Percentiles rank a stretch among this genome's conserved stretches.
Conservation (phyloP, 2,329 filamentous ascomycete genomes). For the Penicillium sp. region DNA sequence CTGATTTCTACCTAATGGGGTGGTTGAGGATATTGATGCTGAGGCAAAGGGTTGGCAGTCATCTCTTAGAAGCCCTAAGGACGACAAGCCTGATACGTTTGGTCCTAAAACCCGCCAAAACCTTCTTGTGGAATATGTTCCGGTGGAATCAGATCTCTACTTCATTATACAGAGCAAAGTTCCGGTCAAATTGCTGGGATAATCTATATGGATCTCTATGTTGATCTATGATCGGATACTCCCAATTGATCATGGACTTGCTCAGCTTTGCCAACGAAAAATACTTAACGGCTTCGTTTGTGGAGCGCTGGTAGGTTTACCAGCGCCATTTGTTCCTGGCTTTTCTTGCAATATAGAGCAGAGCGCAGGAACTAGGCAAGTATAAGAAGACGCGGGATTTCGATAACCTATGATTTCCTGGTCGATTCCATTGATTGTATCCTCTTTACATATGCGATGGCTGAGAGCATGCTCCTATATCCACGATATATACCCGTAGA, state of each 20-base stretch:
- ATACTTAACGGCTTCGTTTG: neutral
- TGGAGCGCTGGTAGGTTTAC: neutral
- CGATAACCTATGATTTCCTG: too few relatives aligned
- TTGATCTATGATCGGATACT: neutral
- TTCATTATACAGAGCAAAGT: neutral
- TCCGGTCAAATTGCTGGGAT: neutral
- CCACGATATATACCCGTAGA: too few relatives aligned
- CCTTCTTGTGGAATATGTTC: neutral
- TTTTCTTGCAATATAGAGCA: neutral
- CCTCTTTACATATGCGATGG: too few relatives aligned
- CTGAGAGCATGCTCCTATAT: too few relatives aligned
- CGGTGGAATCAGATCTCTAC: neutral
- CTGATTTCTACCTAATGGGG: neutral
- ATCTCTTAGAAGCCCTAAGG: too few relatives aligned
- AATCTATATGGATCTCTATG: neutral
- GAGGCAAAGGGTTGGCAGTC: neutral
- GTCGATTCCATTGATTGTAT: too few relatives aligned
- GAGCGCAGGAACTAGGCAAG: neutral
- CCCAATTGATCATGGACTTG: neutral
- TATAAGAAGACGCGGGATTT: neutral
- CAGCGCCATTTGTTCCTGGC: neutral
- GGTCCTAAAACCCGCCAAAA: neutral
- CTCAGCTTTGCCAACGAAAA: neutral
- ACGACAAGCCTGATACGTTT: too few relatives aligned
- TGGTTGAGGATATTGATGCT: neutral